Evolutionary conservation across 179 eudicot species (phyloP), one percentile per base, ranked within the genome.

Genomic region (Gypsophila paniculata): DNA sequence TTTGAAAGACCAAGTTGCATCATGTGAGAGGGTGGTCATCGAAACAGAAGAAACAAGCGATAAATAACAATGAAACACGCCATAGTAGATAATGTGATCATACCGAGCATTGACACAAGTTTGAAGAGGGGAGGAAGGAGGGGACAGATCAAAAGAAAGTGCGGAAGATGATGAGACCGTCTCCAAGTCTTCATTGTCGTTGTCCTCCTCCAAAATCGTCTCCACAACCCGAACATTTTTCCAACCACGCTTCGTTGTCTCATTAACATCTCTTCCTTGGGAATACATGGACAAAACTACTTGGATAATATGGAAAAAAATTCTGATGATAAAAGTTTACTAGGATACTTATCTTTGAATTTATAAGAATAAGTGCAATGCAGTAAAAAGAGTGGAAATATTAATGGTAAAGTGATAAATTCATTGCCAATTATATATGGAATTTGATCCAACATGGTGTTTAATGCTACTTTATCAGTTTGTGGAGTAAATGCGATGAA

Each of bases 61-160:
- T n/a, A n/a, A 1, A 29, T 4, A 29, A 29, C 4, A 29, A 29
- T 29, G 34, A 29, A 29, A 29, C 1, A 29, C 4, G 34, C 1
- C 34, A 29, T 29, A 29, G 4, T 29, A 29, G 2, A 29, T 7
- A 2, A 46, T 72, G 64, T 17, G 82, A 9, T 22, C 58, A 23
- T 82, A 90, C 96, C 96, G 86, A 60, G 82, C 80, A 53, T 83
- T 72, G 0, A 82, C 84, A 72, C 77, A 58, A 54, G 79, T 81
- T 8, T 72, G 81, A 67, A 85, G 87, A 69, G 82, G 78, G 17
- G 84, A 69, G 23, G 85, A 64, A 75, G 77, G 39, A 34, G 74
- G 51, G 0, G 79, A 76, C 15, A 64, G 55, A 60, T 76, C 64
- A 29, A 72, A 66, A 34, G 78, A 74, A 36, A 74, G 72, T 64